Evolutionary conservation across 352 stramenopile species (phyloP), one percentile per base, ranked within the genome.

Genomic region (Globisporangium echinulatum): DNA sequence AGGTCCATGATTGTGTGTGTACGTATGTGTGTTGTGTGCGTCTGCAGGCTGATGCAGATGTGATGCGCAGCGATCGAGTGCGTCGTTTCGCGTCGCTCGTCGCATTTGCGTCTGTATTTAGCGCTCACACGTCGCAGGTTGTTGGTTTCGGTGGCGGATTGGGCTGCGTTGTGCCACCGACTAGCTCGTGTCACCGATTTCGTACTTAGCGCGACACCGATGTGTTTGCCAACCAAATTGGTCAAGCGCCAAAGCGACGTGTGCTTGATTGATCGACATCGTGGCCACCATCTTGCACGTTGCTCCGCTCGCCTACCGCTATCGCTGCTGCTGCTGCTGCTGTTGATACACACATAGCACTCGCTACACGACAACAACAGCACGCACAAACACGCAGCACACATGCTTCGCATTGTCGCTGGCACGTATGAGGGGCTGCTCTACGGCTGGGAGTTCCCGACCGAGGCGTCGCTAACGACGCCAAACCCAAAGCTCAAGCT

Each of bases 371-470:
- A 36, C 46, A 25, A 25, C 5, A 4, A 25, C 14, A 36, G 14
- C 46, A 50, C 46, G 8, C 58, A 0, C 11, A 49, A 43, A 7
- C 38, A 54, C 14, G 57, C 51, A 19, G 52, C 17, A 49, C 60
- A 10, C 19, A 90, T 85, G 74, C 82, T 94, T 51, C 85, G 84
- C 63, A 80, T 96, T 44, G 82, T 92, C 17, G 82, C 76, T 17
- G 86, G 86, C 60, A 94, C 86, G 61, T 96, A 96, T 61, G 84
- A 92, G 66, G 86, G 86, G 56, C 76, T 92, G 49, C 71, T 96
- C 36, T 94, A 94, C 63, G 86, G 86, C 17, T 96, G 86, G 86
- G 76, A 91, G 56, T 72, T 81, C 52, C 68, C 72, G 46, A 73
- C 68, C 46, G 62, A 61, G 36, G 51, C 64, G 44, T 52, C 58